Conservation (phyloP, 305 asterid genomes). For the Fraxinus platypoda region DNA sequence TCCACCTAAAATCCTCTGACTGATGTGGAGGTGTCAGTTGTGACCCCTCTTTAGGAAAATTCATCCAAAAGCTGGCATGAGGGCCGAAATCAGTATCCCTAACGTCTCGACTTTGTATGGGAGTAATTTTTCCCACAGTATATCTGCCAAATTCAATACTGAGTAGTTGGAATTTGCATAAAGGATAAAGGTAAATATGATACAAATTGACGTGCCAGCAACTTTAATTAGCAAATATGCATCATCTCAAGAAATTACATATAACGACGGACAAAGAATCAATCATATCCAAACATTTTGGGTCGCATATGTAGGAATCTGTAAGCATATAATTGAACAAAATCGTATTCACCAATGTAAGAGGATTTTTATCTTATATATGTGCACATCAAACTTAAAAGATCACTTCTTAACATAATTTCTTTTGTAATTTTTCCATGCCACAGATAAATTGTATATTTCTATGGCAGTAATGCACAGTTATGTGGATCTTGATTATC, state of each 20-base stretch:
- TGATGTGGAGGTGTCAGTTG: constrained; percentile 89
- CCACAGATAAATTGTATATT: background rate
- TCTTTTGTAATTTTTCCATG: background rate
- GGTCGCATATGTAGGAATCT: background rate
- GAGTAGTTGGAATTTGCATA: constrained; percentile 23
- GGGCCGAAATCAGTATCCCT: constrained; percentile 83
- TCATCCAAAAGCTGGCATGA: constrained; percentile 95
- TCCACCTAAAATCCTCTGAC: constrained; percentile 98
- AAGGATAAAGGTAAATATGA: constrained; percentile 8
- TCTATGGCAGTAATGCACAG: background rate
- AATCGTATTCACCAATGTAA: background rate
- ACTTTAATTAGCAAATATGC: constrained; percentile 3
- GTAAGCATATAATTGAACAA: background rate
- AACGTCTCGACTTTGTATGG: constrained; percentile 88
- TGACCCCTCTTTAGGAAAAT: constrained; percentile 87
- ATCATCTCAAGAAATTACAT: constrained; percentile 12
- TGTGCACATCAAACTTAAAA: background rate
- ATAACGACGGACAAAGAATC: background rate
- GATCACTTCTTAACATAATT: background rate
- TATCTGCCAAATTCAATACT: constrained; percentile 53
- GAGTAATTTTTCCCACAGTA: constrained; percentile 97
- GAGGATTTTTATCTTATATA: background rate
- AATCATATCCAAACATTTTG: background rate
- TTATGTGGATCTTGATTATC: background rate
- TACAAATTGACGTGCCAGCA: background rate